A percentile compares a stretch with the other conserved stretches of the same genome.
Conservation (phyloP, 2,329 filamentous ascomycete genomes). For the Epichloe baconii region DNA sequence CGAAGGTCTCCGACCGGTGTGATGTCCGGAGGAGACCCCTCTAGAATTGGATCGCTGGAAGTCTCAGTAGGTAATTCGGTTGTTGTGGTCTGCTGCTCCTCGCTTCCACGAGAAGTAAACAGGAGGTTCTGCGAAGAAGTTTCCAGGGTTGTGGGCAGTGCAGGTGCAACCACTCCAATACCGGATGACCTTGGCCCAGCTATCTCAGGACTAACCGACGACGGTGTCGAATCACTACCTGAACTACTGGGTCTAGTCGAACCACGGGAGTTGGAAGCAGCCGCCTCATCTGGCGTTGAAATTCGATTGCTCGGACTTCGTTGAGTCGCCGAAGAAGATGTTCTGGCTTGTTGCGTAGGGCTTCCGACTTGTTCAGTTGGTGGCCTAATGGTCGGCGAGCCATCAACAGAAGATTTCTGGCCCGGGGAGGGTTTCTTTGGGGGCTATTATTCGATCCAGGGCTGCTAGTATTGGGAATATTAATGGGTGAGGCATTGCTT, state of each 20-base stretch:
- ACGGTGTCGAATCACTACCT: background rate
- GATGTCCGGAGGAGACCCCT: background rate
- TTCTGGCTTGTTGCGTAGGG: background rate
- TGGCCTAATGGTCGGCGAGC: background rate
- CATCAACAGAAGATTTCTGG: background rate
- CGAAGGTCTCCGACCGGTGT: background rate
- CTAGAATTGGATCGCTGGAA: background rate
- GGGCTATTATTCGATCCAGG: background rate
- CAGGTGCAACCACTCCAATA: background rate
- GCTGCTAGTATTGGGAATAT: background rate
- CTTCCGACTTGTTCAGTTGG: background rate
- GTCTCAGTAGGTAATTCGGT: background rate
- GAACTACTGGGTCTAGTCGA: background rate
- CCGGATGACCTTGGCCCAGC: background rate
- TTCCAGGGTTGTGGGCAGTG: background rate
- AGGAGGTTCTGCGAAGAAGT: background rate
- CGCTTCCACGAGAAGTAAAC: background rate
- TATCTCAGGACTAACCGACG: background rate
- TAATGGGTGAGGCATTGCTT: background rate
- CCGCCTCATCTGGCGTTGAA: background rate
- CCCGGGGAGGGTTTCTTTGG: background rate
- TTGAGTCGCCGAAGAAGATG: background rate
- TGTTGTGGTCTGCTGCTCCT: background rate
- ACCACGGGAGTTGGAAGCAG: background rate
- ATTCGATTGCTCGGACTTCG: background rate